These are phyloP conservation scores for Pseudogymnoascus sp. DNA, from an alignment of 2,329 filamentous ascomycete genomes.

Conservation along the genomic window DNA sequence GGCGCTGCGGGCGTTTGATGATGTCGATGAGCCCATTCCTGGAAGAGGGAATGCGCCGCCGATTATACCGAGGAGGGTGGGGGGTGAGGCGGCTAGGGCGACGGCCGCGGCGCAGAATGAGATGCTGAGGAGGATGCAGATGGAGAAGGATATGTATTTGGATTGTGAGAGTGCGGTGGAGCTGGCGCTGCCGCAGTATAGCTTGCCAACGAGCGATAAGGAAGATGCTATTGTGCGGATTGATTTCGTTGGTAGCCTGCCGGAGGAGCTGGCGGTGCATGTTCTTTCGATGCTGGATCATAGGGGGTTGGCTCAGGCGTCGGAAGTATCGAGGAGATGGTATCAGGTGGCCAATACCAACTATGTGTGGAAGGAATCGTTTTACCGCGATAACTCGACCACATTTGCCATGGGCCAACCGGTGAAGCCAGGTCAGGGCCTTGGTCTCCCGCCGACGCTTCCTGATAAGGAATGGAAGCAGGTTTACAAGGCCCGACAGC, in stretches of 20 bases:
- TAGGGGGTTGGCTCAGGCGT: constrained; percentile 39
- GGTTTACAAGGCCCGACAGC: constrained; percentile 69
- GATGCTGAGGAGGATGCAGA: constrained; percentile 24
- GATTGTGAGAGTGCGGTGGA: constrained; percentile 58
- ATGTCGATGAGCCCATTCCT: constrained; percentile 18
- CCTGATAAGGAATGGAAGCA: constrained; percentile 74
- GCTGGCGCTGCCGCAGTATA: constrained; percentile 30
- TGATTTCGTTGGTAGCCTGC: constrained; percentile 50
- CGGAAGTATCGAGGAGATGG: constrained; percentile 46
- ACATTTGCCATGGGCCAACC: constrained; percentile 51
- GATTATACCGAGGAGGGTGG: constrained; percentile 50
- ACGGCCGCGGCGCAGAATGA: constrained; percentile 53
- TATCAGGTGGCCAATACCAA: constrained; percentile 39
- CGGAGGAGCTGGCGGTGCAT: constrained; percentile 50
- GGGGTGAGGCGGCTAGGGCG: constrained; percentile 51
- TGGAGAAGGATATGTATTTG: constrained; percentile 39
- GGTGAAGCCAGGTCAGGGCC: constrained; percentile 44
- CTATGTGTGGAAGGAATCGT: constrained; percentile 57
- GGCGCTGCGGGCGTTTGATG: not conserved
- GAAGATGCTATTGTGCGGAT: constrained; percentile 42
- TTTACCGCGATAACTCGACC: constrained; percentile 50
- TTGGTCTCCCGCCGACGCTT: constrained; percentile 46
- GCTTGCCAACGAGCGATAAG: constrained; percentile 29
- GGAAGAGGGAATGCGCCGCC: constrained; percentile 44
- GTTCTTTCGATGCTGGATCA: constrained; percentile 50